phyloP scores from a whole-genome alignment of 495 filamentous ascomycete species.

The Amniculicola lignicola region DNA sequence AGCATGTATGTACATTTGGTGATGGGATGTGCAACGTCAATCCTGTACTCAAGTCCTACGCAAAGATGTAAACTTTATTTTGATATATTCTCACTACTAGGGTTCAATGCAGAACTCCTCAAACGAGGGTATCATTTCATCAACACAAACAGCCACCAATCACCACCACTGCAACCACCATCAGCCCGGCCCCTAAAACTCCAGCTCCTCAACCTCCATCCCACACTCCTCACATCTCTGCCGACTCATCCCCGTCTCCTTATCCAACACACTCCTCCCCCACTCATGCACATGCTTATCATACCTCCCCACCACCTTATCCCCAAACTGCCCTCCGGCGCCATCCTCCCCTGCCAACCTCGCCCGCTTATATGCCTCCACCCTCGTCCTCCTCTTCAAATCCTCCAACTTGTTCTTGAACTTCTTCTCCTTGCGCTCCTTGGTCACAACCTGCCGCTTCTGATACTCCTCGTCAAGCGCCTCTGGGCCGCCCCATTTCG shows the following conservation, averaged over 20 bases:
- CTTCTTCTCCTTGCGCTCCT: slow-evolving; percentile 82
- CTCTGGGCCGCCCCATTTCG: slow-evolving; percentile 83
- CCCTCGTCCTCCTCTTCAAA: slow-evolving; percentile 87
- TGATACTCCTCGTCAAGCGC: slow-evolving; percentile 88
- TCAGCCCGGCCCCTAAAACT: too few relatives aligned
- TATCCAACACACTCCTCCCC: slow-evolving; percentile 75
- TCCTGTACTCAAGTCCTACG: too few relatives aligned
- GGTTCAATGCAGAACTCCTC: too few relatives aligned
- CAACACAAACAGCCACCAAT: too few relatives aligned
- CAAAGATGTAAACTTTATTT: too few relatives aligned
- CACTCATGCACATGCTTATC: slow-evolving; percentile 87
- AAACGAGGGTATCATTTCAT: too few relatives aligned
- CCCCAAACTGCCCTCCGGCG: slow-evolving; percentile 65
- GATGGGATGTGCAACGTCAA: too few relatives aligned
- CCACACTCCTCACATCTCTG: slow-evolving; percentile 87
- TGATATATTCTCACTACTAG: too few relatives aligned
- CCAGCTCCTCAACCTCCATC: slow-evolving; percentile 96
- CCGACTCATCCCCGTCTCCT: slow-evolving; percentile 69
- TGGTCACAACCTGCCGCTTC: slow-evolving; percentile 74
- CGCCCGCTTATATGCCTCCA: slow-evolving; percentile 75
- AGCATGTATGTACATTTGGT: too few relatives aligned
- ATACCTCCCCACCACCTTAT: slow-evolving; percentile 57
- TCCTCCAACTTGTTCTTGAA: slow-evolving; percentile 85
- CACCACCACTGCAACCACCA: too few relatives aligned
- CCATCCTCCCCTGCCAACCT: slow-evolving; percentile 51